Base-by-base conservation (phyloP, 495 filamentous ascomycete genomes). In the Hyaloscypha hepaticicola region DNA sequence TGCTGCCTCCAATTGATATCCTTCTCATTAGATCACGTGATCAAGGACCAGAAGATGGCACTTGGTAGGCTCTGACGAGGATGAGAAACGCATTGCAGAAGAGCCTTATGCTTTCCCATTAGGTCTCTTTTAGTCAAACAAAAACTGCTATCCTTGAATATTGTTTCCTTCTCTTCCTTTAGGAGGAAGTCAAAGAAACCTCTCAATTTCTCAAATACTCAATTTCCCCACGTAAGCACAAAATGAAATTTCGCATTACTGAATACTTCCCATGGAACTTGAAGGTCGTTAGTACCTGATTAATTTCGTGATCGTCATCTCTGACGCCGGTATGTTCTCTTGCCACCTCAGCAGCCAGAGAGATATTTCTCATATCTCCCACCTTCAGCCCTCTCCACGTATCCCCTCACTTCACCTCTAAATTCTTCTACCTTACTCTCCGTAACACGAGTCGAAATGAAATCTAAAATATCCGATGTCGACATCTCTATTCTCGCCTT, bases 131-230 rank as follows among this genome's bases (percentile, higher is more conserved):
- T 27, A 38, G 55, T 26, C 9, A 58, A 58, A 7, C 4, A 14
- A 11, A 19, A 27, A 38, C 34, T 27, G 9, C 7, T 12, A 4
- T 58, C 4, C 28, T 8, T 58, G 6, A 58, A 58, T 27, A 58
- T 58, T 27, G 11, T 31, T 4, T 31, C 55, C 27, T 38, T 58
- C 27, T 12, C 55, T 8, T 12, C 19, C 29, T 21, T 38, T 4
- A 58, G 19, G 5, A 58, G 9, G n/a, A 33, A 58, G 16, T 31
- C 55, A 58, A 58, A 58, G 29, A 58, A 58, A 4, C 0, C 55
- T 27, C 21, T 58, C 27, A 58, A 33, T 9, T 58, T 34, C 19
- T 5, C 27, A 31, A 34, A n/a, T n/a, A n/a, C n/a, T n/a, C n/a
- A n/a, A n/a, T n/a, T n/a, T n/a, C n/a, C n/a, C n/a, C n/a, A n/a